These are phyloP conservation scores for Penicillium verhagenii DNA, from an alignment of 495 filamentous ascomycete species.

Conservation along the genomic window DNA sequence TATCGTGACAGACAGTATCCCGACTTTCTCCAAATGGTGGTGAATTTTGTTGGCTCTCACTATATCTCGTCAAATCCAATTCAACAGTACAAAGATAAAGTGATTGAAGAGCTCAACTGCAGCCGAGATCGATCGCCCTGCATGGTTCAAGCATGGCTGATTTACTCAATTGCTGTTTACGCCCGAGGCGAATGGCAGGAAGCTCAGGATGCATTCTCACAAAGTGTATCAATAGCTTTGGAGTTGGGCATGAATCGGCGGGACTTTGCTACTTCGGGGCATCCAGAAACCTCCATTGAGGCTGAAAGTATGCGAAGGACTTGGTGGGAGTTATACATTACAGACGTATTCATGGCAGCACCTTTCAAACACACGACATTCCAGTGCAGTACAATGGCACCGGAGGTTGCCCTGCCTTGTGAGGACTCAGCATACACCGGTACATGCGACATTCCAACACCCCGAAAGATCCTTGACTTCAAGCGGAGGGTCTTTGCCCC, in stretches of 20 bases:
- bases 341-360: slow-evolving; percentile 37
- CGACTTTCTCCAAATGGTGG: slow-evolving; percentile 32
- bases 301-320: slow-evolving; percentile 42
- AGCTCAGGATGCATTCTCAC: slow-evolving; percentile 31
- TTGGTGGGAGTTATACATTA: slow-evolving; percentile 45
- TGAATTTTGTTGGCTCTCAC: slow-evolving; percentile 40
- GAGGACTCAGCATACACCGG: slow-evolving; percentile 37
- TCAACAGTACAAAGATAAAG: slow-evolving; percentile 25
- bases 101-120: slow-evolving; percentile 25
- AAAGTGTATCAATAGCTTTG: slow-evolving; percentile 33
- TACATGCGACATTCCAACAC: slow-evolving; percentile 26
- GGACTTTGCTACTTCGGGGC: slow-evolving; percentile 30
- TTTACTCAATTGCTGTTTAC: slow-evolving; percentile 37
- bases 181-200: slow-evolving; percentile 35
- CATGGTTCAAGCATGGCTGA: slow-evolving; percentile 39
- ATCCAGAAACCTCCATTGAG: slow-evolving; percentile 27
- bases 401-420: slow-evolving; percentile 39
- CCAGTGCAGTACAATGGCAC: slow-evolving; percentile 31
- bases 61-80: slow-evolving; percentile 27
- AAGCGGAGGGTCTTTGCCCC: slow-evolving; percentile 36
- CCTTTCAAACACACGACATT: slow-evolving; percentile 28
- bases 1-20: slow-evolving; percentile 41
- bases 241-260: slow-evolving; percentile 38
- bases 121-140: slow-evolving; percentile 29
- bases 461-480: slow-evolving; percentile 34